Conservation (phyloP, 2,329 filamentous ascomycete genomes). For the Fusarium euwallaceae region DNA sequence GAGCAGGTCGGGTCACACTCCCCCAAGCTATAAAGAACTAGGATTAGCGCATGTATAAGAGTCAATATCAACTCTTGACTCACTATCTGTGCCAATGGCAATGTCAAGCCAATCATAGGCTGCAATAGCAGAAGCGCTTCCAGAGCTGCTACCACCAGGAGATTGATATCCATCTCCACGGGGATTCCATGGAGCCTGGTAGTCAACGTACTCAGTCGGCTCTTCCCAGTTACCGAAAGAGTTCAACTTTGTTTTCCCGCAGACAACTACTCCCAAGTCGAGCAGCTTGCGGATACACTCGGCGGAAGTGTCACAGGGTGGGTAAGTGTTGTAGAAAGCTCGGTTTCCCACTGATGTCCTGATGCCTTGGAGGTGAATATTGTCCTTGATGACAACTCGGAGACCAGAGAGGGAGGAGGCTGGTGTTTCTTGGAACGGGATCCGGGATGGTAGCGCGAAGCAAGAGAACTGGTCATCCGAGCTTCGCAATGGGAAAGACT, state of each 20-base stretch:
- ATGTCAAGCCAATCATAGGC: not conserved
- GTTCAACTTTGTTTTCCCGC: not conserved
- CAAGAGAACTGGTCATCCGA: not conserved
- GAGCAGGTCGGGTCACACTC: not conserved
- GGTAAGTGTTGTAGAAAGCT: not conserved
- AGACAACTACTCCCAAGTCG: not conserved
- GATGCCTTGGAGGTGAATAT: not conserved
- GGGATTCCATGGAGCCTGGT: not conserved
- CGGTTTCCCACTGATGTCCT: not conserved
- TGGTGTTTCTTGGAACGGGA: not conserved
- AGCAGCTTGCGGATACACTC: not conserved
- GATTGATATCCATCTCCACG: not conserved
- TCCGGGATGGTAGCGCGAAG: not conserved
- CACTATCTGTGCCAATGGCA: not conserved
- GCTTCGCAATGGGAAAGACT: not conserved
- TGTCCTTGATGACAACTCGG: not conserved
- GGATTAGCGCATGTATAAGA: not conserved
- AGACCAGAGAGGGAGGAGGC: not conserved
- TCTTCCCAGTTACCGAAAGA: not conserved
- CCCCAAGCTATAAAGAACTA: not conserved
- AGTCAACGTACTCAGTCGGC: not conserved
- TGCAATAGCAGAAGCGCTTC: not conserved
- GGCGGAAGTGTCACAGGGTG: not conserved
- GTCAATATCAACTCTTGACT: not conserved
- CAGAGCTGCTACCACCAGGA: not conserved